Evolutionary conservation across 1,284 basidiomycete genomes (phyloP).

Genomic region (Gymnopus androsaceus): DNA sequence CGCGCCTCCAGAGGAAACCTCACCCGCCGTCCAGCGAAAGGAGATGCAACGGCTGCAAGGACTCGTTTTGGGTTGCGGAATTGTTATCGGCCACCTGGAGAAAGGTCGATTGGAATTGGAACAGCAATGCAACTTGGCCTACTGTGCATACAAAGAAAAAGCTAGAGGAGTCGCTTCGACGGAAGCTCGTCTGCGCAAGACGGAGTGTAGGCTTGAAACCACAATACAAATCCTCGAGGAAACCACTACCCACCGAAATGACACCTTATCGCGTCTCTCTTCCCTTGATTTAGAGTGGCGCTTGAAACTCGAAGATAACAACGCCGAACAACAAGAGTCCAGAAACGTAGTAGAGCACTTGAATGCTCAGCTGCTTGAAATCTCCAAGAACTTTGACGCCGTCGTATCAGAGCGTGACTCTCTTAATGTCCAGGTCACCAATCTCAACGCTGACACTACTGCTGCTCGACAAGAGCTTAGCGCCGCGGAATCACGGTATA

Average conservation of each 20-base stretch:
- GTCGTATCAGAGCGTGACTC: slow-evolving; percentile 65
- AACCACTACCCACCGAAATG: slow-evolving; percentile 35
- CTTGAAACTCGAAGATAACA: slow-evolving; percentile 32
- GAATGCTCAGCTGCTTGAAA: slow-evolving; percentile 39
- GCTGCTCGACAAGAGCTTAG: slow-evolving; percentile 52
- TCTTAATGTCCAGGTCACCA: slow-evolving; percentile 58
- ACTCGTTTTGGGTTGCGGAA: slow-evolving; percentile 31
- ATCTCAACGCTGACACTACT: slow-evolving; percentile 59
- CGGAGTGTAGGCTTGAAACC: slow-evolving; percentile 34
- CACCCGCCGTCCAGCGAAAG: slow-evolving; percentile 22
- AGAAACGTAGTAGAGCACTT: slow-evolving; percentile 40
- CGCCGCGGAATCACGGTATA: slow-evolving; percentile 59
- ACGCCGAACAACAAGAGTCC: slow-evolving; percentile 38
- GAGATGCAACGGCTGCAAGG: slow-evolving; percentile 34
- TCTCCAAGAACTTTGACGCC: slow-evolving; percentile 47
- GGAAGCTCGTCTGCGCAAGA: slow-evolving; percentile 25
- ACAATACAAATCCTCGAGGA: slow-evolving; percentile 38
- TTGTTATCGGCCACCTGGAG: slow-evolving; percentile 40
- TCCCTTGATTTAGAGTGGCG: slow-evolving; percentile 31
- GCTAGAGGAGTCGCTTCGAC: slow-evolving; percentile 21
- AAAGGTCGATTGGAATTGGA: slow-evolving; percentile 10
- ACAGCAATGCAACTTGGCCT: neutral
- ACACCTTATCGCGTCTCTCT: slow-evolving; percentile 32
- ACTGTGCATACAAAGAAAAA: slow-evolving; percentile 14
- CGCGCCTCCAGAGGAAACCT: neutral